A percentile compares a stretch with the other conserved stretches of the same genome.
Conservation (phyloP, 805 yeast genomes). For the Lachancea lanzarotensis region DNA sequence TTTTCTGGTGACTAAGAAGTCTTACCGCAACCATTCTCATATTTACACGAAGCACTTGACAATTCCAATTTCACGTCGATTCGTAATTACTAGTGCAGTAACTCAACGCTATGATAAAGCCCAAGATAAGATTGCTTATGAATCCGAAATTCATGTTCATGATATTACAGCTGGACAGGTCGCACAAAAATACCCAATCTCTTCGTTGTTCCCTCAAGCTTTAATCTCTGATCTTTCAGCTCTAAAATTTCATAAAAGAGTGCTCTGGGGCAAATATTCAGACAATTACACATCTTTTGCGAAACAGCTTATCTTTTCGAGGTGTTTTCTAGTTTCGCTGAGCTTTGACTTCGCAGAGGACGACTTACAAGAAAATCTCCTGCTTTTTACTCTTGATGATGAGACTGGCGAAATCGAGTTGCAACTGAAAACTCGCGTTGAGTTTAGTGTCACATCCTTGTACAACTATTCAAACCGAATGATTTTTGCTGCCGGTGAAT, state of each 20-base stretch:
- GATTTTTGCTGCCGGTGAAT: conserved; percentile 32
- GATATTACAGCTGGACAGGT: conserved; percentile 12
- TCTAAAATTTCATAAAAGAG: conserved; percentile 12
- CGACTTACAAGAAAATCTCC: conserved; percentile 24
- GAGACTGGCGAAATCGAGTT: conserved; percentile 27
- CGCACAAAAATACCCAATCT: conserved; percentile 9
- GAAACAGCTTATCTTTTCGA: conserved; percentile 30
- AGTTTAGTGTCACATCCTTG: conserved; percentile 17
- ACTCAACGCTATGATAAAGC: conserved; percentile 7
- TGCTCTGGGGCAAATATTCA: conserved; percentile 2
- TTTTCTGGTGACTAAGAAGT: not conserved
- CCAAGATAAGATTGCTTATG: conserved; percentile 3
- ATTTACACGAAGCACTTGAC: conserved; percentile 13
- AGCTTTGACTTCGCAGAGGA: conserved; percentile 30
- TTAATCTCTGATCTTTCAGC: conserved; percentile 17
- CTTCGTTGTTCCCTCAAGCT: conserved; percentile 18
- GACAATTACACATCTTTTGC: conserved; percentile 23
- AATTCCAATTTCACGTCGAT: conserved; percentile 15
- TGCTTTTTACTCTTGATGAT: conserved; percentile 34
- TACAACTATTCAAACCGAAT: conserved; percentile 25
- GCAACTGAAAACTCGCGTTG: conserved; percentile 19
- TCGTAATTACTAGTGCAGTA: conserved; percentile 13
- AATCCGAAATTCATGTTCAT: conserved; percentile 11
- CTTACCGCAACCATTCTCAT: conserved; percentile 5
- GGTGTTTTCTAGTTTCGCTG: conserved; percentile 34